Base-by-base conservation (phyloP, 2,329 filamentous ascomycete species). In the Verticillium klebahnii region DNA sequence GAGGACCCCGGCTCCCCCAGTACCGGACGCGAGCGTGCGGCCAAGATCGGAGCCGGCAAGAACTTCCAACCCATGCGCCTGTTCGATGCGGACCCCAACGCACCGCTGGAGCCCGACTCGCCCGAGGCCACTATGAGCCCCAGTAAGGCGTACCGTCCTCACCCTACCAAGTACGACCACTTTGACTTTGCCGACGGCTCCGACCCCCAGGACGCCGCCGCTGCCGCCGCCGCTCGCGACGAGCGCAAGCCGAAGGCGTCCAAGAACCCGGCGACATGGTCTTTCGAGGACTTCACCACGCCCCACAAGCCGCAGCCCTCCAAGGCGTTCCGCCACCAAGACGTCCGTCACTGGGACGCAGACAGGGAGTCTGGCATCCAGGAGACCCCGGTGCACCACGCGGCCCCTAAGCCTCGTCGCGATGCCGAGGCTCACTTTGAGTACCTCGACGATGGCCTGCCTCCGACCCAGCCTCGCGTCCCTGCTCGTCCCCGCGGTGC, bases 381-480 rank as follows among this genome's bases (percentile, higher is more conserved):
- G 40, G 81, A 85, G 40, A 87, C 85, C 9, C 85, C 88, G 8
- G 80, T 81, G 54, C 84, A 84, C 32, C 60, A 66, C 80, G 82
- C 60, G 82, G 85, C 15, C 80, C 84, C 37, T 81, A 85, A 40
- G 78, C 82, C 90, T 72, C 83, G 90, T 40, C 91, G 94, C 63
- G 91, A 96, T 69, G 89, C 90, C 19, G 88, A 93, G 71, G 78
- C 87, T 1, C 92, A 98, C 75, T 97, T 97, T 71, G 88, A 95
- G 64, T 85, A 97, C 69, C 81, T 85, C 60, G 93, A 98, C 71
- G 88, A 93, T 61, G 87, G 85, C 57, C 84, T 84, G 37, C 84
- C 85, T 58, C 77, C 80, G 17, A 81, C 78, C 8, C 79, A 82
- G 60, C 76, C 78, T 54, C 80, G 80, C 59, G 70, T 74, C 57